Evolutionary conservation across 2,329 filamentous ascomycete species (phyloP).

Genomic region (Phaeosphaeriaceae sp.): DNA sequence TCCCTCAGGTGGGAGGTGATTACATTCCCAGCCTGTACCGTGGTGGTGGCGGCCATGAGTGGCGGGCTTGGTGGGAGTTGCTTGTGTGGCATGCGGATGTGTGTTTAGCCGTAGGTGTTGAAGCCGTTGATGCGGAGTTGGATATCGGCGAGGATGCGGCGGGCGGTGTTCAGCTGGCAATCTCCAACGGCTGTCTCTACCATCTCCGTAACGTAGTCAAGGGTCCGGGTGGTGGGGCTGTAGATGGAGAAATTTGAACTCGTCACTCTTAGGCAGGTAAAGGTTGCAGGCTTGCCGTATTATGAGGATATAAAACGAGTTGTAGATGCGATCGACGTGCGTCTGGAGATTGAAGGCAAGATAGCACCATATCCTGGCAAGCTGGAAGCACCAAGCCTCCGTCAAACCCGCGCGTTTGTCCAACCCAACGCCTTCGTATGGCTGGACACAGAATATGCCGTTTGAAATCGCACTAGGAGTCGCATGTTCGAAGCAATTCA

Average conservation of each 20-base stretch:
- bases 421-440: constrained; percentile 43
- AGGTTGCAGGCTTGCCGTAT: constrained; percentile 27
- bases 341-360: constrained; percentile 43
- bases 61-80: constrained; percentile 21
- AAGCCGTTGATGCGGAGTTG: constrained; percentile 52
- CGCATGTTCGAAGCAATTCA: constrained; percentile 34
- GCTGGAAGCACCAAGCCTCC: constrained; percentile 40
- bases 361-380: constrained; percentile 40
- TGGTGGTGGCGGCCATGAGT: constrained; percentile 49
- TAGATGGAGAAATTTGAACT: constrained; percentile 30
- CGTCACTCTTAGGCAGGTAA: constrained; percentile 26
- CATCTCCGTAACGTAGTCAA: constrained; percentile 43
- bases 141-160: constrained; percentile 49
- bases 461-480: constrained; percentile 31
- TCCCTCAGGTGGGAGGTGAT: constrained; percentile 41
- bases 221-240: constrained; percentile 31
- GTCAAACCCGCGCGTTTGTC: constrained; percentile 40
- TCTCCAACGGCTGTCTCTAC: constrained; percentile 38
- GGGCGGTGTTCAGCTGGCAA: constrained; percentile 47
- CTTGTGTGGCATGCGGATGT: constrained; percentile 17
- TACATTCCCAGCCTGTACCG: constrained; percentile 44
- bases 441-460: constrained; percentile 49
- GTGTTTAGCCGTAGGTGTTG: constrained; percentile 49
- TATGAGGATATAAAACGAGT: constrained; percentile 37
- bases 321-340: constrained; percentile 39